Conservation (phyloP, 495 filamentous ascomycete genomes). For the Chaetomium tenue region DNA sequence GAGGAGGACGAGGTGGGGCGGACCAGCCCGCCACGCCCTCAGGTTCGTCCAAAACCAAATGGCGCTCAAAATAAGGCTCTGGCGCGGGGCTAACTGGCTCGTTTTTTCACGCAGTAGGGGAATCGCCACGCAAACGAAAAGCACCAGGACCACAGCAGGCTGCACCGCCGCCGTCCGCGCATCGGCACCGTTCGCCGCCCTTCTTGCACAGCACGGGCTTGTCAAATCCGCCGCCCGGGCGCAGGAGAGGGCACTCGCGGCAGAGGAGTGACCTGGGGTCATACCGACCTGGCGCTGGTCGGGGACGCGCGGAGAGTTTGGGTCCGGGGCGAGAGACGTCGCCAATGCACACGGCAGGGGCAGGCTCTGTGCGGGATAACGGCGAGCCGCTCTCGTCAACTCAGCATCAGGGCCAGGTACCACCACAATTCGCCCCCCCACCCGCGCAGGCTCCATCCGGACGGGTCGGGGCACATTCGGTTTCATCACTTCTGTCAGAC, state of each 20-base stretch:
- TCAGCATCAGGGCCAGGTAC: conserved; percentile 17
- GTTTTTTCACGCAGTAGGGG: conserved; percentile 45
- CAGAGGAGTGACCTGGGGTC: conserved; percentile 65
- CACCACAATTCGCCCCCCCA: conserved; percentile 10
- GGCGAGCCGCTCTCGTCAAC: conserved; percentile 22
- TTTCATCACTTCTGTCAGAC: conserved; percentile 50
- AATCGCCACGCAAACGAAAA: conserved; percentile 74
- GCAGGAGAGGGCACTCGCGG: conserved; percentile 64
- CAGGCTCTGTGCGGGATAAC: conserved; percentile 22
- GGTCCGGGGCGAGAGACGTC: conserved; percentile 45
- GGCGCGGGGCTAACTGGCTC: conserved; percentile 50
- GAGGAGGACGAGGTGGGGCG: conserved; percentile 46
- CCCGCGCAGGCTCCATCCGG: conserved; percentile 23
- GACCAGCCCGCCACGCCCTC: conserved; percentile 64
- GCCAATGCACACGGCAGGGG: conserved; percentile 38
- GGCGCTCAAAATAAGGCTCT: conserved; percentile 45
- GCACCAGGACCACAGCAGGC: conserved; percentile 61
- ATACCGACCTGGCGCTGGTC: conserved; percentile 44
- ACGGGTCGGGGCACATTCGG: conserved; percentile 44
- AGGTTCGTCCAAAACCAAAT: conserved; percentile 62
- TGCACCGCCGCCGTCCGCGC: conserved; percentile 53
- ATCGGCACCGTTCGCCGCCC: conserved; percentile 55
- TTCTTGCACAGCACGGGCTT: conserved; percentile 57
- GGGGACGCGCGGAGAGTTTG: conserved; percentile 39
- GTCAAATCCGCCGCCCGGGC: conserved; percentile 56